Conservation (phyloP, 1,284 basidiomycete genomes). For the Papiliotrema laurentii region DNA sequence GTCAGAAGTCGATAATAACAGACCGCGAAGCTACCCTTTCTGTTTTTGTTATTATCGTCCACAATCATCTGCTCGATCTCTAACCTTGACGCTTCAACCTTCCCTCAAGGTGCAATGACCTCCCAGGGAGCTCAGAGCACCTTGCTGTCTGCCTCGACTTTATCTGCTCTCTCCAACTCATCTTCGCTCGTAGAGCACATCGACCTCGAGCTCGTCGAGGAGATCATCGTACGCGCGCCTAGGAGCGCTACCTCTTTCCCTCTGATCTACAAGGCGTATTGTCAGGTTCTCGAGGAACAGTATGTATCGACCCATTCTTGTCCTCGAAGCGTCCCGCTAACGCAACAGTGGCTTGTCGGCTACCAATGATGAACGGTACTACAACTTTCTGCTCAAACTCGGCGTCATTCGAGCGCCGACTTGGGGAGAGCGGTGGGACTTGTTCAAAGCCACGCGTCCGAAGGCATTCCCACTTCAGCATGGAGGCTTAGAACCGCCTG, state of each 20-base stretch:
- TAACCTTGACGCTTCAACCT: background rate
- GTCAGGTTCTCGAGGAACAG: slow-evolving; percentile 33
- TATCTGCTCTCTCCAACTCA: slow-evolving; percentile 19
- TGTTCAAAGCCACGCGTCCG: slow-evolving; percentile 27
- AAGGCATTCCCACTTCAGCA: background rate
- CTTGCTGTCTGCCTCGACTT: slow-evolving; percentile 19
- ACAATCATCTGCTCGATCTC: no score
- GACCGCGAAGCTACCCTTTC: background rate
- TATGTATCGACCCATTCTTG: slow-evolving; percentile 11
- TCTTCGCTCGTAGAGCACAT: slow-evolving; percentile 26
- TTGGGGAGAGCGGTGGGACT: slow-evolving; percentile 45
- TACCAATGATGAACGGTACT: slow-evolving; percentile 36
- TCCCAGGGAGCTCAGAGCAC: background rate
- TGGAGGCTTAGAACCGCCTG: background rate
- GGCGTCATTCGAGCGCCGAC: slow-evolving; percentile 42
- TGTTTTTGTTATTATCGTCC: background rate
- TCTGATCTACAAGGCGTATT: slow-evolving; percentile 33
- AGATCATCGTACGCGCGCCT: slow-evolving; percentile 33
- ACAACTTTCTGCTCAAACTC: slow-evolving; percentile 45
- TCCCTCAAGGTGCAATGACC: background rate
- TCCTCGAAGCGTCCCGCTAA: background rate
- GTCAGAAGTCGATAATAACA: background rate
- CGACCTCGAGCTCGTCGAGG: slow-evolving; percentile 39
- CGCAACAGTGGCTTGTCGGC: slow-evolving; percentile 31
- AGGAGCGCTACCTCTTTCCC: slow-evolving; percentile 38